Conservation (phyloP, 345 rosid genomes). For the Isatis tinctoria region DNA sequence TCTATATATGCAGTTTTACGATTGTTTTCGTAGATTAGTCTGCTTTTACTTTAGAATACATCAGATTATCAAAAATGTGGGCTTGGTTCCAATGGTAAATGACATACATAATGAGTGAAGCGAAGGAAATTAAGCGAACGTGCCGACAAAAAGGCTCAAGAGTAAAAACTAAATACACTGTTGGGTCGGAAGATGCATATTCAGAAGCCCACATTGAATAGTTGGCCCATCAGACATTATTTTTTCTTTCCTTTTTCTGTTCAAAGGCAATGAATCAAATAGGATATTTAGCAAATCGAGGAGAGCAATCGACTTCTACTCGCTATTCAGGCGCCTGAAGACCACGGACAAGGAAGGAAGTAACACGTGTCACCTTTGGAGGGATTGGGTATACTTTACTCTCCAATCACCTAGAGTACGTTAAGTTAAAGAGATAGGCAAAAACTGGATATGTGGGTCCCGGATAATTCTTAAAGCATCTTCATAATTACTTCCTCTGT, state of each 20-base stretch:
- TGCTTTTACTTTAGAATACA: not conserved
- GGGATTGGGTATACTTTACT: not conserved
- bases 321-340: not conserved
- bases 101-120: not conserved
- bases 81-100: not conserved
- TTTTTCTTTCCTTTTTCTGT: not conserved
- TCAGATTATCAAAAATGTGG: not conserved
- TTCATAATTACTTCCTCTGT: too few relatives aligned
- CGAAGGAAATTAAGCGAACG: not conserved
- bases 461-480: not conserved
- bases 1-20: not conserved
- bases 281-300: slow-evolving; percentile 22
- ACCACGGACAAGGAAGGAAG: not conserved
- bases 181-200: not conserved
- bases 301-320: not conserved
- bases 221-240: not conserved
- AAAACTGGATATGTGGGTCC: slow-evolving; percentile 10
- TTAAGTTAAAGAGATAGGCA: not conserved
- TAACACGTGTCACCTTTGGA: not conserved
- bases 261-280: not conserved
- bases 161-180: not conserved
- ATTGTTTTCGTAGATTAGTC: not conserved
- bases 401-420: not conserved
- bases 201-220: not conserved
- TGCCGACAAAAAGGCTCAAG: not conserved